phyloP scores from a whole-genome alignment of 306 rosid genomes.

The Ormosia emarginata region DNA sequence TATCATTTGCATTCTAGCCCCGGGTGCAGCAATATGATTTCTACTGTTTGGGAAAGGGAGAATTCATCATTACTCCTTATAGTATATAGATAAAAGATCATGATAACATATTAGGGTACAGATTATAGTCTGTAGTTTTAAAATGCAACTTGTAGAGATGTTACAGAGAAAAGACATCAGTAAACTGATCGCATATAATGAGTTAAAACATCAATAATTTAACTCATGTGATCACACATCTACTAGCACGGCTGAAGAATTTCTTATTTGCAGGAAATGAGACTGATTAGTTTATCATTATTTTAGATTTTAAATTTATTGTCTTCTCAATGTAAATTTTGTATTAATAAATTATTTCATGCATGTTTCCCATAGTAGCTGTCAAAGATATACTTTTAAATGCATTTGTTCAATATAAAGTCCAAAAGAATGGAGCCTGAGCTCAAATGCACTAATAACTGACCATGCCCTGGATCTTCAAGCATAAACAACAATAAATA shows the following conservation, averaged over 20 bases:
- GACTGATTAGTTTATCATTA: neutral
- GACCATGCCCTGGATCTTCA: neutral
- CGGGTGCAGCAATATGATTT: neutral
- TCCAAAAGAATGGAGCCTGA: neutral
- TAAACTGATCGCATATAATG: neutral
- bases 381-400: neutral
- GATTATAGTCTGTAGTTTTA: neutral
- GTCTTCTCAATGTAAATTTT: neutral
- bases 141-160: neutral
- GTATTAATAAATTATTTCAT: neutral
- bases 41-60: neutral
- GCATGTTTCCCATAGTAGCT: neutral
- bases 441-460: neutral
- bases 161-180: neutral
- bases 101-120: neutral
- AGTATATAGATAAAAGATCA: neutral
- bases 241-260: neutral
- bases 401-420: neutral
- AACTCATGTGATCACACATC: neutral
- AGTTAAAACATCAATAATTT: neutral
- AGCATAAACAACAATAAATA: neutral
- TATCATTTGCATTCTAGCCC: neutral
- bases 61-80: neutral
- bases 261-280: neutral
- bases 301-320: neutral